These are phyloP conservation scores for Cyclospora cayetanensis DNA, from an alignment of 169 alveolate species.

Conservation along the genomic window DNA sequence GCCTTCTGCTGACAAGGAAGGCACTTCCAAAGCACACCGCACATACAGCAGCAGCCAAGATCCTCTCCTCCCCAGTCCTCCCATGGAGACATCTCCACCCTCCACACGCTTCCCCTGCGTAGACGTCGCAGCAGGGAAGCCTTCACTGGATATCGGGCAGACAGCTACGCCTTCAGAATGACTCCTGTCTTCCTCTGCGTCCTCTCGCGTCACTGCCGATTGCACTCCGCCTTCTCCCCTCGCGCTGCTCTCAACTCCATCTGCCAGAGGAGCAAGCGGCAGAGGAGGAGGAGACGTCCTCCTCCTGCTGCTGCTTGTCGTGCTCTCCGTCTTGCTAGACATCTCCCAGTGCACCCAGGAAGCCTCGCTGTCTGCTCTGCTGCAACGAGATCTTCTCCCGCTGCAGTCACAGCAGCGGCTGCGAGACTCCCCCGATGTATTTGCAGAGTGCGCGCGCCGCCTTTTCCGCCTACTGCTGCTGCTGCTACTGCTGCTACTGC, in stretches of 20 bases:
- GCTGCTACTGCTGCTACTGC: constrained; percentile 35
- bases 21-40: too few relatives aligned
- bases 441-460: not conserved
- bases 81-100: too few relatives aligned
- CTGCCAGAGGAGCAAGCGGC: too few relatives aligned
- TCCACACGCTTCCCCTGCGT: too few relatives aligned
- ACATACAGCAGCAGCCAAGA: too few relatives aligned
- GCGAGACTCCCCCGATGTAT: not conserved
- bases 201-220: not conserved
- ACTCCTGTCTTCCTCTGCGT: not conserved
- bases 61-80: too few relatives aligned
- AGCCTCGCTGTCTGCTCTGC: not conserved
- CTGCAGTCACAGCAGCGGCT: not conserved
- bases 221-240: not conserved
- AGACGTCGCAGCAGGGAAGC: too few relatives aligned
- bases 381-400: not conserved
- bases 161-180: not conserved
- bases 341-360: not conserved
- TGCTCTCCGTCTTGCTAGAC: not conserved
- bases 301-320: not conserved
- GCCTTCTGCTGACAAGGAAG: too few relatives aligned
- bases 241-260: too few relatives aligned
- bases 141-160: too few relatives aligned
- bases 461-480: constrained; percentile 13
- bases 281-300: too few relatives aligned